Evolutionary conservation across 345 rosid species (phyloP).

Genomic region (Bruguiera sexangula): DNA sequence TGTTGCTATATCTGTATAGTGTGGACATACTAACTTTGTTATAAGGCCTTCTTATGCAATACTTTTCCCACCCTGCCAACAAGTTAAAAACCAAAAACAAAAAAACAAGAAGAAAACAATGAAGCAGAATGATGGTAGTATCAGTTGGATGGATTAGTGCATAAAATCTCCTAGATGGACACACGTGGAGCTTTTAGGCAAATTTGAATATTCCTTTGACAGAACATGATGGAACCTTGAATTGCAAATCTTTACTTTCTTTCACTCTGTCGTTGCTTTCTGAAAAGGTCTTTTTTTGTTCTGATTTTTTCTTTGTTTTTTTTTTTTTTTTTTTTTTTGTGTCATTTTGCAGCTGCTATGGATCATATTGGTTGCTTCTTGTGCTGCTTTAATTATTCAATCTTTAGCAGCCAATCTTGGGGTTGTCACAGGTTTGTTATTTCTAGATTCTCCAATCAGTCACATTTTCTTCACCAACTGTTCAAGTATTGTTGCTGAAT

Average conservation of each 20-base stretch:
- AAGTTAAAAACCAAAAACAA: no score
- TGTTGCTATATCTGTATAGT: not conserved
- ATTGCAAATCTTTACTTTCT: not conserved
- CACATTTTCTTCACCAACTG: not conserved
- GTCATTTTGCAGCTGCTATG: slow-evolving; percentile 63
- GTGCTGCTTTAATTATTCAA: slow-evolving; percentile 88
- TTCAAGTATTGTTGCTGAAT: not conserved
- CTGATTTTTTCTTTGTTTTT: no score
- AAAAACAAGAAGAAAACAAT: not conserved
- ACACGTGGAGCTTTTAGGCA: no score
- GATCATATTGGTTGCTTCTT: slow-evolving; percentile 91
- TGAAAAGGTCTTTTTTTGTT: not conserved
- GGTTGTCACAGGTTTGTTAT: slow-evolving; percentile 71
- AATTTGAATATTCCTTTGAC: not conserved
- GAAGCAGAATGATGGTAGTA: not conserved
- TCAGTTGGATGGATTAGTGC: not conserved
- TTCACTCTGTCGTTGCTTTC: not conserved
- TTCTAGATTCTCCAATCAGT: not conserved
- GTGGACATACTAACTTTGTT: not conserved
- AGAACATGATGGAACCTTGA: no score
- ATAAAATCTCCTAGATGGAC: no score
- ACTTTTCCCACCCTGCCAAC: not conserved
- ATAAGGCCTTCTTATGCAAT: not conserved
- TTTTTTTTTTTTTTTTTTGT: not conserved
- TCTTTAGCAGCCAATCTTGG: slow-evolving; percentile 94